Evolutionary conservation across 371 early-diverging fungal species (phyloP).

Genomic region (Mortierella sp.): DNA sequence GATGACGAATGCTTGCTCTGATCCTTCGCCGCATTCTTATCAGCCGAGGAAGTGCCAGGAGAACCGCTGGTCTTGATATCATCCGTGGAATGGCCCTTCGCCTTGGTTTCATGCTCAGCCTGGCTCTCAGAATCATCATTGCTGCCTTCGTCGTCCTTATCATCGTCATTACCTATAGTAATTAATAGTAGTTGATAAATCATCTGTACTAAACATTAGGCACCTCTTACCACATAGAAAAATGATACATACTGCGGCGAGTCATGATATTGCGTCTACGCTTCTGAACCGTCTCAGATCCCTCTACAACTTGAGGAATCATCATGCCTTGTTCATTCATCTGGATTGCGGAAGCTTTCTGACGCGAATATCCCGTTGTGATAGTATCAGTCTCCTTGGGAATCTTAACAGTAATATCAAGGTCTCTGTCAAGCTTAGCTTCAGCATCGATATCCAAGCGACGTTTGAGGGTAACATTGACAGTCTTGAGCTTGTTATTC

Average conservation of each 20-base stretch:
- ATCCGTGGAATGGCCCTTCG: neutral
- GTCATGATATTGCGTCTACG: neutral
- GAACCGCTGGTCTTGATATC: neutral
- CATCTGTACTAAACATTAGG: too few species aligned
- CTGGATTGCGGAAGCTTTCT: neutral
- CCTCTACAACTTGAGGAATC: neutral
- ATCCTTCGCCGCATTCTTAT: slow-evolving; percentile 5
- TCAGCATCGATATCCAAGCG: slow-evolving; percentile 8
- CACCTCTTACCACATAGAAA: neutral
- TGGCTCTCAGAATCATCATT: slow-evolving; percentile 1
- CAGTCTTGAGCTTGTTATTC: neutral
- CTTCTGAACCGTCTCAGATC: neutral
- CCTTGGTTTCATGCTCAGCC: neutral
- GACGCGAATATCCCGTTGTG: neutral
- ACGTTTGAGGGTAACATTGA: neutral
- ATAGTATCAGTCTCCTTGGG: neutral
- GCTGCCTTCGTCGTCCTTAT: slow-evolving; percentile 15
- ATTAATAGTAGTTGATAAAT: neutral
- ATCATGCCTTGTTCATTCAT: slow-evolving; percentile 1
- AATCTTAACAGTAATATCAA: too few species aligned
- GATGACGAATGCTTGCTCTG: neutral
- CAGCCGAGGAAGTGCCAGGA: neutral
- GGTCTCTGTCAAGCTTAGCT: too few species aligned
- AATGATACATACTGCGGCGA: slow-evolving; percentile 9
- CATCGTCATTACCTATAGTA: neutral